Conservation (phyloP, 306 rosid genomes). For the Rosa persica region DNA sequence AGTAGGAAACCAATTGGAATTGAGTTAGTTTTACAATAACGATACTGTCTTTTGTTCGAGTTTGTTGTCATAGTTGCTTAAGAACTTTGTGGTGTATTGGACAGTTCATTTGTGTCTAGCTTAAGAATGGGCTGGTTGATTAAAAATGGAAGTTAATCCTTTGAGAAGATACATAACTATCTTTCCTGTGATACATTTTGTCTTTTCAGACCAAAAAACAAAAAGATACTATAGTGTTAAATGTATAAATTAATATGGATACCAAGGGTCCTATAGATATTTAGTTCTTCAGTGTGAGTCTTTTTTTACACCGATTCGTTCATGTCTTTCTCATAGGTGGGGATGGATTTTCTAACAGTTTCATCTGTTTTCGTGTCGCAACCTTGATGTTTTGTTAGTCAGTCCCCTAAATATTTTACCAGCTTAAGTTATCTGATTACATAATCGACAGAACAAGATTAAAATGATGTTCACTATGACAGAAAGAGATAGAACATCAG, state of each 20-base stretch:
- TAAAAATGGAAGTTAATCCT: neutral
- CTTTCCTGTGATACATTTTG: no score
- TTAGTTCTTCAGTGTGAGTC: neutral
- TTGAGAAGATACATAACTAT: neutral
- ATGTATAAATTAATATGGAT: slow-evolving; percentile 17
- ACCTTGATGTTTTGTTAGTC: neutral
- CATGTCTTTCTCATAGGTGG: neutral
- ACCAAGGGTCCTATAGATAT: neutral
- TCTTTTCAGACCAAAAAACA: no score
- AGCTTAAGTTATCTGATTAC: neutral
- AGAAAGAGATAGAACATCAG: no score
- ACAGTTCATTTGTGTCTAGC: neutral
- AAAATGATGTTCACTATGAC: no score
- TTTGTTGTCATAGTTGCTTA: neutral
- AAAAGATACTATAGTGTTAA: no score
- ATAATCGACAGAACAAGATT: no score
- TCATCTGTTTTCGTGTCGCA: neutral
- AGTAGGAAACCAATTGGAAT: neutral
- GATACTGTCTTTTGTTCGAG: neutral
- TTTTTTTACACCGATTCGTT: neutral
- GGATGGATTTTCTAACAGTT: neutral
- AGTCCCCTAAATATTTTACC: neutral
- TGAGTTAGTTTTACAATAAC: neutral
- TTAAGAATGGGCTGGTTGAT: neutral
- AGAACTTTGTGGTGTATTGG: neutral